Base-by-base conservation (phyloP, 305 asterid species). In the Rubia peregrina region DNA sequence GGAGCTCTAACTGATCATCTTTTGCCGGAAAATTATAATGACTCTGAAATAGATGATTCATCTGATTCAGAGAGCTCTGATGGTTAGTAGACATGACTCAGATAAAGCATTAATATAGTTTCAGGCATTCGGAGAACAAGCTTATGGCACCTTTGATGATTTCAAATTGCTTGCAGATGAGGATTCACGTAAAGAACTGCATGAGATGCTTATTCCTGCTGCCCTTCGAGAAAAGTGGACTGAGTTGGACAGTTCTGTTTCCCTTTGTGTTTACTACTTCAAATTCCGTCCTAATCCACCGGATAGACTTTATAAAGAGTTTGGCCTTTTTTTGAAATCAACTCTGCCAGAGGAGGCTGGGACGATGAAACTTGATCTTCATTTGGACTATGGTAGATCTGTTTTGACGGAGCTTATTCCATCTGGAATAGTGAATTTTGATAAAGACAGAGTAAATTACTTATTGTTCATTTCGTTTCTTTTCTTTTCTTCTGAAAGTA, bases 1-100 rank as follows among this genome's bases (percentile, higher is more conserved):
- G 97, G 98, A 75, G 97, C 98, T 22, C 85, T 95, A 73, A 90
- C 92, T 68, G 94, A 95, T 82, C 86, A 85, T 86, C 97, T 95
- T 70, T 86, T 95, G 88, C 96, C 96, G 5, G 98, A 87, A 78
- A 86, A 87, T 79, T 80, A 86, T 73, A 84, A 80, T 38, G 77
- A 55, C n/a, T 43, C 36, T 60, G 95, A 88, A 71, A 70, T 73
- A 65, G 69, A 71, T 72, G 88, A 81, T 61, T 69, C 72, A 33
- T 78, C 87, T 69, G 92, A 90, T 84, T 86, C 85, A 70, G 95
- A 86, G 69, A 77, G 69, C 68, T 76, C 57, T 76, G 90, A 84
- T 80, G 97, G 96, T 95, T 65, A 78, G 90, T 78, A 69, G 55
- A 19, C 64, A 60, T 74, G 62, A 49, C 74, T 64, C 8, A 66